Evolutionary conservation across 2,329 filamentous ascomycete genomes (phyloP).

Genomic region (Scytalidium sp.): DNA sequence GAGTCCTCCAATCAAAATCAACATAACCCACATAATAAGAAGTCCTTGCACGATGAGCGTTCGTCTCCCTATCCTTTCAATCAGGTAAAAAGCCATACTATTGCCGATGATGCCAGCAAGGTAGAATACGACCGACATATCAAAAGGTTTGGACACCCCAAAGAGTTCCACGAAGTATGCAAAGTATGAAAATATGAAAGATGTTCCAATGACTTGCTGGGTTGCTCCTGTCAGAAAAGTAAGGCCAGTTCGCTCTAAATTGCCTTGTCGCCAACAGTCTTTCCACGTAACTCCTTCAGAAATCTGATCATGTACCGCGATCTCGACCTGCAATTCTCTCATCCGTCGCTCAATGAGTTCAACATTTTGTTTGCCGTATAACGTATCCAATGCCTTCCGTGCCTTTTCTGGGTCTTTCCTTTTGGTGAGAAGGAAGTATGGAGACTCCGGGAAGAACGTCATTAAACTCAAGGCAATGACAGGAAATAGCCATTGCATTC

Average conservation of each 20-base stretch:
- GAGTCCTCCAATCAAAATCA: background rate
- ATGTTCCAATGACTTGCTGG: background rate
- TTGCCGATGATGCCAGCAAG: background rate
- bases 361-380: background rate
- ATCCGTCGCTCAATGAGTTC: background rate
- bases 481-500: constrained; percentile 47
- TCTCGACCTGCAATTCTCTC: background rate
- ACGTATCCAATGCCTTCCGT: background rate
- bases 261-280: background rate
- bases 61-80: background rate
- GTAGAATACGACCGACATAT: background rate
- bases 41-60: background rate
- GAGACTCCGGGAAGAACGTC: constrained; percentile 42
- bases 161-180: background rate
- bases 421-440: constrained; percentile 27
- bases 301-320: background rate
- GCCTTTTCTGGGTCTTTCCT: background rate
- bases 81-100: background rate
- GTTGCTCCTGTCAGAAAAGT: background rate
- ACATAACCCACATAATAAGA: background rate
- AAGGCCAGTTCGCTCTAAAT: background rate
- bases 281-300: background rate
- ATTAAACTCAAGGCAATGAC: constrained; percentile 39
- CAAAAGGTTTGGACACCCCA: background rate
- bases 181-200: background rate